Evolutionary conservation across 169 alveolate species (phyloP), one percentile per base, ranked within the genome.

Genomic region (Plasmodium yoelii): DNA sequence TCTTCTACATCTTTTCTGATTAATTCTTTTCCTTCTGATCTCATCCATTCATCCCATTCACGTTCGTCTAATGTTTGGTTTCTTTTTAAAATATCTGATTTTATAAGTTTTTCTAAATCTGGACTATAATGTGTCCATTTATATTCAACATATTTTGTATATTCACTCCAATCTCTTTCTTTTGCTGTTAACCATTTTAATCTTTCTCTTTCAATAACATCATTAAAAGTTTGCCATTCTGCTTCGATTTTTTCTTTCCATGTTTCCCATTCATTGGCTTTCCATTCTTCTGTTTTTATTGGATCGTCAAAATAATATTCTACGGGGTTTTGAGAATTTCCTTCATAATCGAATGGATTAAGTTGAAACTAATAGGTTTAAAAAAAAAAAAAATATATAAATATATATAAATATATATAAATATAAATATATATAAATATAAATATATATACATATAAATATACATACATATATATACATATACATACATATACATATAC

Each of bases 11-110:
- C 77, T 13, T 68, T 68, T n/a, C 42, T 60, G 44, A 68, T 68
- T 46, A 68, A 68, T 5, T 68, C 64, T 68, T 68, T 68, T 44
- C 77, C 77, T n/a, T 68, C 77, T 68, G 77, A 46, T 68, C 18
- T 44, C 44, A 68, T 68, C 77, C 77, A 68, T 12, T 68, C 77
- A 39, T 68, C 46, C 77, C 77, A 68, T 68, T 68, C 77, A 9
- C 5, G 1, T 46, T 68, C 77, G 28, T 68, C 77, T 68, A 68
- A 55, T 22, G 77, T 39, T 68, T 13, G 42, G 28, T 24, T 39
- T 68, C 42, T 68, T 55, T 68, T 68, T 60, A 68, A 18, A 22
- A 68, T 68, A 8, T 68, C 77, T 46, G 77, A 68, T 9, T 68
- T 68, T 12, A 68, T 39, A 2, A 15, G 1, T 12, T 28, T 18